phyloP scores from a whole-genome alignment of 768 basidiomycete genomes.

The Naematelia encephala region DNA sequence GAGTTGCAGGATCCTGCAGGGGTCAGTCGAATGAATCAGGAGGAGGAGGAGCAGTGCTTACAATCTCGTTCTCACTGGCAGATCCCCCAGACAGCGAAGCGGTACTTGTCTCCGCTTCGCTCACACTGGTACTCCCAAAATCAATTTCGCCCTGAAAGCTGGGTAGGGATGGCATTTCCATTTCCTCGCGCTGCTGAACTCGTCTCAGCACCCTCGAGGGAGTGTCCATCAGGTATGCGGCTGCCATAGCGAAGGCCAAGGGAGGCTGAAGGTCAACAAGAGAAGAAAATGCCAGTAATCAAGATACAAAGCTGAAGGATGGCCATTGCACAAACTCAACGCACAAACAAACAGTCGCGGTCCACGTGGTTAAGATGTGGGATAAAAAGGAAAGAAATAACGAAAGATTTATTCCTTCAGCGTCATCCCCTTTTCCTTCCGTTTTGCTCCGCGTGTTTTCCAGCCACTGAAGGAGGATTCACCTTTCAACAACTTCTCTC shows the following conservation, averaged over 20 bases:
- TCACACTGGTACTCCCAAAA: conserved; percentile 26
- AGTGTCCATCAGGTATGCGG: conserved; percentile 23
- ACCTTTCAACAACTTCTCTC: not conserved
- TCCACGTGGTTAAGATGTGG: not conserved
- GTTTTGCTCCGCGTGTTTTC: no score
- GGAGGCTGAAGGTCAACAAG: not conserved
- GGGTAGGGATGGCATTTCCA: conserved; percentile 44
- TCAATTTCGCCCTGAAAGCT: conserved; percentile 41
- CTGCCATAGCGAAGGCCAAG: conserved; percentile 15
- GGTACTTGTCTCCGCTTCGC: conserved; percentile 4
- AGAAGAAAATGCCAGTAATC: not conserved
- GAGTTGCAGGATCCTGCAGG: conserved; percentile 27
- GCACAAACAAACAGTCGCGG: conserved; percentile 19
- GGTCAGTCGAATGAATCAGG: not conserved
- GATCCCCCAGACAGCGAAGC: not conserved
- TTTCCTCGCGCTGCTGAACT: conserved; percentile 36
- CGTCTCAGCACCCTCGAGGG: conserved; percentile 38
- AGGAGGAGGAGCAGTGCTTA: not conserved
- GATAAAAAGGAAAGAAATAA: not conserved
- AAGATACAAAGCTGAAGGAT: conserved; percentile 2
- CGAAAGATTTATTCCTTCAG: not conserved
- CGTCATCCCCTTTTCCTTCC: no score
- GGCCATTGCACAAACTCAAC: conserved; percentile 8
- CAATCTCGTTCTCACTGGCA: conserved; percentile 7
- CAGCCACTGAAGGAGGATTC: no score